Base-by-base conservation (phyloP, 371 early-diverging fungal genomes). In the Rozella allomycis region DNA sequence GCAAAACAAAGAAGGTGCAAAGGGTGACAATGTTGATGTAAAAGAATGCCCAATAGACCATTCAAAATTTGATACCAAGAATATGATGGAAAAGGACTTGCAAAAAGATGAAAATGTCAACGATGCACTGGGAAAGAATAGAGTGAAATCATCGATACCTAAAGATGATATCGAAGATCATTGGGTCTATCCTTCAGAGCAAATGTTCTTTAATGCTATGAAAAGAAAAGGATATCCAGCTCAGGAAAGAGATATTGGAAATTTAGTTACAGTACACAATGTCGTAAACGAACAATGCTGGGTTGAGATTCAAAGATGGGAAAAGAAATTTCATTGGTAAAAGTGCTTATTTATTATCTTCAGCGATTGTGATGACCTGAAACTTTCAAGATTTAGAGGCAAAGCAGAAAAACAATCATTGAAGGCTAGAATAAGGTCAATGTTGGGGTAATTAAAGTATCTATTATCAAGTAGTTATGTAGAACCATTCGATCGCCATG, bases 181-280 rank as follows among this genome's bases (percentile, higher is more conserved):
- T n/a, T 91, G 96, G 96, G 83, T 77, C 37, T 94, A 94, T 47
- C 91, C 96, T 4, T 79, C 79, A 9, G 84, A 85, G 7, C 84
- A 87, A 50, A 81, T 80, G 50, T 94, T 94, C 50, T 91, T 81
- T 55, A 85, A 84, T 45, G 91, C 96, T 0, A 57, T 94, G 30
- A 71, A 73, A 33, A 66, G 90, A 22, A 94, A 94, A 47, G 78
- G 81, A 22, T 81, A 78, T 84, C 72, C 80, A 28, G 76, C 91
- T 1, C 74, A 75, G 3, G 88, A 86, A 46, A 70, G 72, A 23
- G 72, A 81, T 30, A 69, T 94, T 31, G 76, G 74, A 26, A 73
- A 73, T 1, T 84, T 94, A 76, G 90, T 91, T 1, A 73, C 79
- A 43, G 88, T 94, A 42, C 96, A 94, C 54, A 94, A 94, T 50